Conservation (phyloP, 495 filamentous ascomycete species). For the Oidiodendron maius region DNA sequence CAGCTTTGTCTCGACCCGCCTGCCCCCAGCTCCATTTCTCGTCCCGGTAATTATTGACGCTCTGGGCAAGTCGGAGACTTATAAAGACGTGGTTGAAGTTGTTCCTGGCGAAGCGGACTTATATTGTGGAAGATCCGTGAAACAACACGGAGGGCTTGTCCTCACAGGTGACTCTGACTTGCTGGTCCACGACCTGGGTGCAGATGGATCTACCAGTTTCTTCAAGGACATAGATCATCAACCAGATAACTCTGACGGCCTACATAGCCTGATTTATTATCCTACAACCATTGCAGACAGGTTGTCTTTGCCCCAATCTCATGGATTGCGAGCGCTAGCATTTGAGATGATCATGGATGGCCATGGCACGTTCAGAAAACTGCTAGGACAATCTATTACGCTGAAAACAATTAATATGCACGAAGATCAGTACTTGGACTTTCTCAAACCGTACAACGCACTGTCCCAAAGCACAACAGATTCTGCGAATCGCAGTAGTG, state of each 20-base stretch:
- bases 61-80: slow-evolving; percentile 35
- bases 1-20: slow-evolving; percentile 6
- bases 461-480: background rate
- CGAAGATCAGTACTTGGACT: slow-evolving; percentile 30
- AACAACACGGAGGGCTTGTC: slow-evolving; percentile 34
- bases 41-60: slow-evolving; percentile 64
- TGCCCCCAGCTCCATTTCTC: slow-evolving; percentile 57
- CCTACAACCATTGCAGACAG: slow-evolving; percentile 14
- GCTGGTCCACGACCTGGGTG: slow-evolving; percentile 60
- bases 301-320: slow-evolving; percentile 11
- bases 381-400: slow-evolving; percentile 21
- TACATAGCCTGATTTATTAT: slow-evolving; percentile 9
- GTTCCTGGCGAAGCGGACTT: slow-evolving; percentile 68
- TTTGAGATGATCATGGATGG: slow-evolving; percentile 33
- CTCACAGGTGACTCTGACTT: slow-evolving; percentile 72
- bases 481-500: slow-evolving; percentile 1
- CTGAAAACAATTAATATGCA: slow-evolving; percentile 12
- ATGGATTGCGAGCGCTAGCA: slow-evolving; percentile 27
- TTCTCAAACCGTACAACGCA: slow-evolving; percentile 37
- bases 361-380: slow-evolving; percentile 25
- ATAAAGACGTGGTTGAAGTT: slow-evolving; percentile 43
- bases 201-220: slow-evolving; percentile 50
- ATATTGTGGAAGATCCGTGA: slow-evolving; percentile 56
- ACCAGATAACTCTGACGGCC: background rate
- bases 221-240: slow-evolving; percentile 41